These are phyloP conservation scores for Ophioceras dolichostomum DNA, from an alignment of 2,329 filamentous ascomycete genomes.

Conservation along the genomic window DNA sequence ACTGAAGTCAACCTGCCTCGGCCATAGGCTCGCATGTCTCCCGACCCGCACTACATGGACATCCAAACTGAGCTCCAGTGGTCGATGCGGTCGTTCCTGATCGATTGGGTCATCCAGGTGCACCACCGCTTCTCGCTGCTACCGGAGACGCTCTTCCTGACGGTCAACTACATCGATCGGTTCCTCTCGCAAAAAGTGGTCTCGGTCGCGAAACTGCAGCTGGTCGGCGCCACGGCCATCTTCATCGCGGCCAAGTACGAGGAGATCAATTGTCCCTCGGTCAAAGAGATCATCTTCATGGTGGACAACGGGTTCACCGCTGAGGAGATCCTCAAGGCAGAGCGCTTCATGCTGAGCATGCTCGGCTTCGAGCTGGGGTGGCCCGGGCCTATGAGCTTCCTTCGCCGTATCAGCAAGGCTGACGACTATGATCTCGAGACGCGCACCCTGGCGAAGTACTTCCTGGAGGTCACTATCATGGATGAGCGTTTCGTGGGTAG, in stretches of 20 bases:
- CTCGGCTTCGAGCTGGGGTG: conserved; percentile 97
- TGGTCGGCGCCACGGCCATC: conserved; percentile 90
- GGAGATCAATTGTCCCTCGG: conserved; percentile 94
- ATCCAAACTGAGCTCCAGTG: conserved; percentile 97
- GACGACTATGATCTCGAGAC: conserved; percentile 97
- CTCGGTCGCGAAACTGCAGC: conserved; percentile 85
- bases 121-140: conserved; percentile 90
- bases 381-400: conserved; percentile 99
- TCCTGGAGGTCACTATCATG: conserved; percentile 93
- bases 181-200: conserved; percentile 93
- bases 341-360: conserved; percentile 82
- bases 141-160: conserved; percentile 88
- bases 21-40: conserved; percentile 36
- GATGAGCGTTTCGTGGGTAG: conserved; percentile 93
- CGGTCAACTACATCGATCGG: conserved; percentile 93
- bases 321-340: conserved; percentile 92
- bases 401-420: conserved; percentile 93
- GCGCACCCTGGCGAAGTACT: conserved; percentile 92
- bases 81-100: conserved; percentile 97
- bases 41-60: conserved; percentile 92
- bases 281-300: conserved; percentile 96
- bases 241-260: conserved; percentile 97
- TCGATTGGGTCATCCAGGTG: conserved; percentile 96
- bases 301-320: conserved; percentile 81
- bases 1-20: conserved; percentile 9